These are phyloP conservation scores for Climacium dendroides DNA, from an alignment of 225 moss, liverwort and hornwort species.

Conservation along the genomic window DNA sequence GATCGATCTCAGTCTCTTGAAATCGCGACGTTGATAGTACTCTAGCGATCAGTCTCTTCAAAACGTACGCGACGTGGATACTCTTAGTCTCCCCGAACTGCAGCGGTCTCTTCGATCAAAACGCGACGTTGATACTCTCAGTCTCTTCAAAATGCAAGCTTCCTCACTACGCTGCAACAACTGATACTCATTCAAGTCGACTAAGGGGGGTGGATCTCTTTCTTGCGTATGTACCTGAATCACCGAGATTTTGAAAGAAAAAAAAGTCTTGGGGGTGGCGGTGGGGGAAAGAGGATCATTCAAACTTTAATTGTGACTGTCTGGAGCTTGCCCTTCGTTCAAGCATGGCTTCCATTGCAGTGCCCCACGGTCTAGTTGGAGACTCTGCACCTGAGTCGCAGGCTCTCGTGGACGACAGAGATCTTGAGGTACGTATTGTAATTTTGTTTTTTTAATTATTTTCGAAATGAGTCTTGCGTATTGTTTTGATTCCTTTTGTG, in stretches of 20 bases:
- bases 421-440: slow-evolving; percentile 2
- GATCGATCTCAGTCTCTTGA: background rate
- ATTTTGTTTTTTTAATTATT: too few species aligned
- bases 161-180: background rate
- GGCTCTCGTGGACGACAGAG: slow-evolving; percentile 10
- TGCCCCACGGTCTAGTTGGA: slow-evolving; percentile 1
- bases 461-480: too few species aligned
- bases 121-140: background rate
- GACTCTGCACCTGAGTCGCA: slow-evolving; percentile 17
- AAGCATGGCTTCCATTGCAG: slow-evolving; percentile 24
- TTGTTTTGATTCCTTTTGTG: background rate
- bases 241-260: background rate
- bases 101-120: too few species aligned
- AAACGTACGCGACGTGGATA: too few species aligned
- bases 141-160: background rate
- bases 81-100: background rate
- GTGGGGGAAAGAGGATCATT: background rate
- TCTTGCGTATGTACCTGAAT: background rate
- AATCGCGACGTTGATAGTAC: background rate
- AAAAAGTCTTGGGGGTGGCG: background rate
- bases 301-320: background rate
- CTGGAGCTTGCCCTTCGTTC: background rate
- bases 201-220: background rate
- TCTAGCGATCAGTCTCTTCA: background rate
- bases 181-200: background rate